Percentiles rank a stretch among this genome's conserved stretches.
Conservation (phyloP, 768 basidiomycete species). For the Tylopilus felleus region DNA sequence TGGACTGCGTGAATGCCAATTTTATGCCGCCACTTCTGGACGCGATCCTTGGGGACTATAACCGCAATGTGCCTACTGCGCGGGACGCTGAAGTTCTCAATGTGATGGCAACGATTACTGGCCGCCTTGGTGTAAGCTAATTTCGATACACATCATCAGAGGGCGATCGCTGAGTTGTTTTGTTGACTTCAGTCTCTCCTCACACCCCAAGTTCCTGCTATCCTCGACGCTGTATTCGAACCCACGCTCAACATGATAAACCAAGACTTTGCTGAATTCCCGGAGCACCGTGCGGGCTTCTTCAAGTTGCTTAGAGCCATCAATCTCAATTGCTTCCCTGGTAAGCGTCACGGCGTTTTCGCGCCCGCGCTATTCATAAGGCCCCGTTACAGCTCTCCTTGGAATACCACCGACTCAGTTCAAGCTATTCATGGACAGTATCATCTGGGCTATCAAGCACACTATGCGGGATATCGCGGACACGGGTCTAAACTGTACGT, state of each 20-base stretch:
- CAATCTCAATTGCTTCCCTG: conserved; percentile 93
- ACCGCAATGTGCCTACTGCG: conserved; percentile 87
- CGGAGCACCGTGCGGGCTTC: conserved; percentile 96
- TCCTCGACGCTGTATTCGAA: conserved; percentile 96
- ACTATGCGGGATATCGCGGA: conserved; percentile 98
- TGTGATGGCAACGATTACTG: conserved; percentile 93
- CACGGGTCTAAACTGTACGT: conserved; percentile 71
- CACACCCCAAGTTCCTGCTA: conserved; percentile 91
- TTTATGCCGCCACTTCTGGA: conserved; percentile 95
- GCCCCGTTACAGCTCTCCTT: conserved; percentile 53
- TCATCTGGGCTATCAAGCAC: conserved; percentile 99
- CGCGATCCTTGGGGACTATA: conserved; percentile 97
- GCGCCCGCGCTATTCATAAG: not conserved
- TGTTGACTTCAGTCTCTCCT: conserved; percentile 58
- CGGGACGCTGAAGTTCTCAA: conserved; percentile 97
- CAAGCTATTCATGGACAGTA: conserved; percentile 97
- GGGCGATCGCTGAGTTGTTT: conserved; percentile 5
- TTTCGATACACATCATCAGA: not conserved
- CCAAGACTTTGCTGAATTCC: conserved; percentile 98
- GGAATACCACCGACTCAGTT: conserved; percentile 88
- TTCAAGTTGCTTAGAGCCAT: conserved; percentile 93
- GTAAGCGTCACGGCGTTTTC: conserved; percentile 41
- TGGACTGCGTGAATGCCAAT: conserved; percentile 86
- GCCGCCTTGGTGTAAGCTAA: conserved; percentile 75
- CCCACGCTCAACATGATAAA: conserved; percentile 98